Conservation (phyloP, 2,329 filamentous ascomycete genomes). For the Colletotrichum tanaceti region DNA sequence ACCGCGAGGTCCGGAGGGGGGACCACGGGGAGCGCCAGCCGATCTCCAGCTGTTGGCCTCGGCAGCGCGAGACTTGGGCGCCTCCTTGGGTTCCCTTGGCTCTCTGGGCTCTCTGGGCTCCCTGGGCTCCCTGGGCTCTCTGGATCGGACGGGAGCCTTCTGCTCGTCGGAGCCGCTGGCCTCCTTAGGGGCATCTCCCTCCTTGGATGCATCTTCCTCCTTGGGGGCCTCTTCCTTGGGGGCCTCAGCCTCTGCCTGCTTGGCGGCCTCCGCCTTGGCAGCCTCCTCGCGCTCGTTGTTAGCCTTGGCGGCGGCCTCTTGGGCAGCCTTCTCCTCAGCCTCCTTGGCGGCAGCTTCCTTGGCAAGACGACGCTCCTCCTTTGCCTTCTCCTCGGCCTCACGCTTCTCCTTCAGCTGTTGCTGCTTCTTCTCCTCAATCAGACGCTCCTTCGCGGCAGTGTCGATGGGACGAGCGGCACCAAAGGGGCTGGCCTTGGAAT, state of each 20-base stretch:
- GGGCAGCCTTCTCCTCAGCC: conserved; percentile 60
- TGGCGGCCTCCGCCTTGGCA: conserved; percentile 42
- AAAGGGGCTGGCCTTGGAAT: conserved; percentile 91
- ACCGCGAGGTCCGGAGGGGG: conserved; percentile 54
- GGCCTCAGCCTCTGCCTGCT: conserved; percentile 41
- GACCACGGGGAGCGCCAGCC: conserved; percentile 60
- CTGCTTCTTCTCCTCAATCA: conserved; percentile 89
- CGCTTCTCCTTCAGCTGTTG: conserved; percentile 82
- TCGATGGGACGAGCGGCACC: conserved; percentile 94
- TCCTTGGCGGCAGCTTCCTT: conserved; percentile 74
- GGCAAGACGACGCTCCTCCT: conserved; percentile 76
- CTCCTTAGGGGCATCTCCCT: conserved; percentile 47
- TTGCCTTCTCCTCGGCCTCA: conserved; percentile 86
- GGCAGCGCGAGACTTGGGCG: conserved; percentile 64
- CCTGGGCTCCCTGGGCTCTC: conserved; percentile 52
- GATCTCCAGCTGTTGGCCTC: conserved; percentile 73
- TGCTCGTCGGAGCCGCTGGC: conserved; percentile 58
- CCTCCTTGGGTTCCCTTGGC: conserved; percentile 58
- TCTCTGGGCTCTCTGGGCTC: conserved; percentile 53
- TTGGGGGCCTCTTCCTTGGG: conserved; percentile 45
- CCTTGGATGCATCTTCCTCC: conserved; percentile 45
- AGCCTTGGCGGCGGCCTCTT: conserved; percentile 49
- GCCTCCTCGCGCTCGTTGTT: conserved; percentile 50
- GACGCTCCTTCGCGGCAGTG: conserved; percentile 86
- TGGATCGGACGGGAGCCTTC: conserved; percentile 56